Base-by-base conservation (phyloP, 495 filamentous ascomycete genomes). In the Viridothelium virens region DNA sequence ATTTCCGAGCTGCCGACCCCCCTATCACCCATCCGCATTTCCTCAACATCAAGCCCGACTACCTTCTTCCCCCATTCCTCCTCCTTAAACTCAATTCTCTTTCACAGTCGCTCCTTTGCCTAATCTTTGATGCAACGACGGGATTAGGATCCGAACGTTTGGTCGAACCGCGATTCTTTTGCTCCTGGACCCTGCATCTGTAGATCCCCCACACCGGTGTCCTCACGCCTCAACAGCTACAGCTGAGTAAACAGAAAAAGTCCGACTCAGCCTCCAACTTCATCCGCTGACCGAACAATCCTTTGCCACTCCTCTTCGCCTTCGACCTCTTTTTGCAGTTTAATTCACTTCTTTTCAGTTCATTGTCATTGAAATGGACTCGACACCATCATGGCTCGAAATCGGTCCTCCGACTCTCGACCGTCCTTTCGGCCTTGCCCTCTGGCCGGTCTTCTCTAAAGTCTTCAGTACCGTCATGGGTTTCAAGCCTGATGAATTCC, bases 401-500 rank as follows among this genome's bases (percentile, higher is more conserved):
- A 64, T 67, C 67, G 77, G 77, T 66, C 59, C 63, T 46, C 93
- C 93, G 37, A 90, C 90, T 44, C 81, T 97, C 70, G 92, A 97
- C 75, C 85, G 89, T 70, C 94, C 94, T 12, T 97, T 98, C 74
- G 94, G 92, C 74, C 81, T 97, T 67, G 80, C 89, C 53, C 78
- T 97, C 78, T 98, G 94, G 94, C 93, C 94, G 67, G 84, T 94
- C 78, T 98, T 97, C 84, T 87, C 87, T 79, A 86, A 90, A 79
- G 86, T 83, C 72, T 97, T 88, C 78, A 85, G 87, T 75, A 73
- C 77, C 44, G 83, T 90, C 59, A 83, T 81, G 64, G 93, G 92
- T 68, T 89, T 86, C 74, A 81, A 84, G 63, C 85, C 89, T 62
- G 82, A 88, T 61, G 85, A 90, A 66, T 89, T 91, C 74, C 77